Evolutionary conservation across 1,139 yeast species (phyloP).

Genomic region (Debaryomyces psychrophilus): DNA sequence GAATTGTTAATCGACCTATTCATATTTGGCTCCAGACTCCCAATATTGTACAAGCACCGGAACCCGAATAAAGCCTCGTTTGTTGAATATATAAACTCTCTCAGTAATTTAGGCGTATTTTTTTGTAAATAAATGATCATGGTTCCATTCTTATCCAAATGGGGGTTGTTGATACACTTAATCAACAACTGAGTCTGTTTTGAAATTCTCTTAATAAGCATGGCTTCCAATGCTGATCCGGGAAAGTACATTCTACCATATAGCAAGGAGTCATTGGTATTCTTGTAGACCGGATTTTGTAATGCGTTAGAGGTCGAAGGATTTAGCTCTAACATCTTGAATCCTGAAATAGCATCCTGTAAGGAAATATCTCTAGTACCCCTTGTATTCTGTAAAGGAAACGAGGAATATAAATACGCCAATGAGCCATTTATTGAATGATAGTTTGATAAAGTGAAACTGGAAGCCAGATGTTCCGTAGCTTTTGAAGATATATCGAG

Average conservation of each 20-base stretch:
- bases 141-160: constrained; percentile 55
- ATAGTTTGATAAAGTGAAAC: constrained; percentile 70
- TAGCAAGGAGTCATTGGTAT: constrained; percentile 27
- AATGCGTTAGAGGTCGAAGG: constrained; percentile 5
- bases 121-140: constrained; percentile 75
- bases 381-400: constrained; percentile 52
- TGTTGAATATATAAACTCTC: constrained; percentile 84
- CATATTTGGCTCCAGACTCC: constrained; percentile 29
- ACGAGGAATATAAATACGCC: constrained; percentile 76
- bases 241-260: constrained; percentile 93
- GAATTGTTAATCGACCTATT: constrained; percentile 21
- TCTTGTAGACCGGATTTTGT: constrained; percentile 9
- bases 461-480: constrained; percentile 71
- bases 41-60: constrained; percentile 74
- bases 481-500: constrained; percentile 74
- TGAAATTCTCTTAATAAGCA: constrained; percentile 71
- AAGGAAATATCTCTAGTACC: constrained; percentile 61
- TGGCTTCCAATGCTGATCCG: constrained; percentile 83
- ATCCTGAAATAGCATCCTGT: constrained; percentile 81
- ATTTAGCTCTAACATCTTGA: constrained; percentile 58
- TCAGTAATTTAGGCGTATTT: constrained; percentile 64
- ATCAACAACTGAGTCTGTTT: constrained; percentile 64
- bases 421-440: constrained; percentile 79
- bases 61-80: constrained; percentile 87
- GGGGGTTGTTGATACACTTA: constrained; percentile 75